phyloP scores from a whole-genome alignment of 202 grass and related monocot genomes.

The Elaeis oleifera region DNA sequence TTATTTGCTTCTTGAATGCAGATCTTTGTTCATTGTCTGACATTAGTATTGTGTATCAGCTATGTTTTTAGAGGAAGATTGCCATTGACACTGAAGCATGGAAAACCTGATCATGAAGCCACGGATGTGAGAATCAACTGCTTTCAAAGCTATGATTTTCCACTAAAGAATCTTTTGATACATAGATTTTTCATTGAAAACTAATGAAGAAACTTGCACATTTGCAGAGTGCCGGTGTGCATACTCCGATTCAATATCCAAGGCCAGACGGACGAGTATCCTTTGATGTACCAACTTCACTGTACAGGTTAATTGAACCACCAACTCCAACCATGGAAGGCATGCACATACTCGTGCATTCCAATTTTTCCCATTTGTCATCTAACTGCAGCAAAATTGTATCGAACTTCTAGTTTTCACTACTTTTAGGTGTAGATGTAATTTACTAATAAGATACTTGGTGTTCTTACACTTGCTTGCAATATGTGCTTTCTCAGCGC shows the following conservation, averaged over 20 bases:
- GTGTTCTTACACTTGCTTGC: too few relatives aligned
- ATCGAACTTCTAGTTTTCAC: too few relatives aligned
- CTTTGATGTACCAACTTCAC: constrained; percentile 80
- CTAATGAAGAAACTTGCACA: background rate
- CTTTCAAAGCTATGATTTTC: constrained; percentile 3
- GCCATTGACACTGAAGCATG: constrained; percentile 84
- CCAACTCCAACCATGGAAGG: background rate
- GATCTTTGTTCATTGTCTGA: constrained; percentile 23
- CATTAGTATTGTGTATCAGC: constrained; percentile 32
- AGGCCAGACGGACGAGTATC: constrained; percentile 77
- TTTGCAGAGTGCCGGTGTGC: constrained; percentile 43
- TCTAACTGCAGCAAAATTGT: too few relatives aligned
- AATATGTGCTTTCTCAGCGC: too few relatives aligned
- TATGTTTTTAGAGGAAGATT: constrained; percentile 79
- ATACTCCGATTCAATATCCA: constrained; percentile 57
- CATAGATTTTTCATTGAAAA: constrained; percentile 8
- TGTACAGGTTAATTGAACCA: constrained; percentile 54
- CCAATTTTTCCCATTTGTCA: too few relatives aligned
- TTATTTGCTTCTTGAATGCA: too few relatives aligned
- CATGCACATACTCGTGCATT: too few relatives aligned
- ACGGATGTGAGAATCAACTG: constrained; percentile 59
- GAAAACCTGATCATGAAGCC: constrained; percentile 79
- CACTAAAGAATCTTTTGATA: background rate
- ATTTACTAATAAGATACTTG: too few relatives aligned
- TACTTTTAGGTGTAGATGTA: too few relatives aligned